Evolutionary conservation across 768 basidiomycete species (phyloP).

Genomic region (Leccinum truebloodii): DNA sequence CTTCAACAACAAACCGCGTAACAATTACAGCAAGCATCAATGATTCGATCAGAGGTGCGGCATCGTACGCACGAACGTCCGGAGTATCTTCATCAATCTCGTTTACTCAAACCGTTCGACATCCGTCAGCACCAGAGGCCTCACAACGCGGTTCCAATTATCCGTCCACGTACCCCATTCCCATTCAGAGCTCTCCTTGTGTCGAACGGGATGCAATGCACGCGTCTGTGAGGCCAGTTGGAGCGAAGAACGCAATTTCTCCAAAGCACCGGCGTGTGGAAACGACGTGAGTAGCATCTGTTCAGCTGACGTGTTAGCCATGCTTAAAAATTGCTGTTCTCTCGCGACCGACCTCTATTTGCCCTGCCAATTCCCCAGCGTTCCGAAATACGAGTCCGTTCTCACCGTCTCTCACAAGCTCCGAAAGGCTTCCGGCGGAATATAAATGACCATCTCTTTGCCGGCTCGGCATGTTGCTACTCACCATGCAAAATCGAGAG

Average conservation of each 20-base stretch:
- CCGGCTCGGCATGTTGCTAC: conserved; percentile 20
- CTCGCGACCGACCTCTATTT: conserved; percentile 50
- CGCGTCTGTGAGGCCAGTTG: conserved; percentile 30
- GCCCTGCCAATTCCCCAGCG: conserved; percentile 65
- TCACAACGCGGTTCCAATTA: conserved; percentile 75
- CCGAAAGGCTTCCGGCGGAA: conserved; percentile 58
- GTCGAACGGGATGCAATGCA: conserved; percentile 20
- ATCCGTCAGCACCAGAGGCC: conserved; percentile 51
- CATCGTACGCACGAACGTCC: not conserved
- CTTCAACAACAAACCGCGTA: not conserved
- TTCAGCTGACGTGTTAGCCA: not conserved
- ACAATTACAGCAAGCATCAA: not conserved
- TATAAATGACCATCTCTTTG: conserved; percentile 5
- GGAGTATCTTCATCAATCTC: not conserved
- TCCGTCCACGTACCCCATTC: conserved; percentile 82
- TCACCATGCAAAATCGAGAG: conserved; percentile 85
- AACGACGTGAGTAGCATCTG: conserved; percentile 63
- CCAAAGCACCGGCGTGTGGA: conserved; percentile 54
- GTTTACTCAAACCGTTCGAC: conserved; percentile 25
- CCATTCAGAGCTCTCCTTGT: conserved; percentile 36
- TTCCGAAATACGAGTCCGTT: conserved; percentile 83
- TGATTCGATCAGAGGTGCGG: no score
- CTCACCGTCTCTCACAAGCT: conserved; percentile 80
- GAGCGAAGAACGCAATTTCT: conserved; percentile 53
- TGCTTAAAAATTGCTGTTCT: not conserved